Evolutionary conservation across 805 yeast genomes (phyloP).

Genomic region (Kodamaea kakaduensis): DNA sequence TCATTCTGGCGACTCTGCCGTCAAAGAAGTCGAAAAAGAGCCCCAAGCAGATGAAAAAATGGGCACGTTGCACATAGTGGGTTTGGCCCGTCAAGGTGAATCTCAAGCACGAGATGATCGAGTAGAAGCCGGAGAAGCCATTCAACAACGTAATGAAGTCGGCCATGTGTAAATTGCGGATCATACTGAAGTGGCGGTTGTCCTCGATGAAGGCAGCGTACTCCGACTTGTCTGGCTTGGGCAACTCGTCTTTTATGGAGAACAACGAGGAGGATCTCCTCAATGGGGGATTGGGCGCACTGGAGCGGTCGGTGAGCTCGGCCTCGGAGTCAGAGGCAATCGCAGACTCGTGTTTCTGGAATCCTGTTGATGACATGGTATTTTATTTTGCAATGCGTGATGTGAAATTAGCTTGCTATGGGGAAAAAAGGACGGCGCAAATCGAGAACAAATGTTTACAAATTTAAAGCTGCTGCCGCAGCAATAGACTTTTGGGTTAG

Average conservation of each 20-base stretch:
- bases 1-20: conserved; percentile 93
- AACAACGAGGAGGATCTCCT: conserved; percentile 53
- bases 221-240: conserved; percentile 74
- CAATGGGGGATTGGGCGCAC: conserved; percentile 27
- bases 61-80: conserved; percentile 81
- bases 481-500: neutral
- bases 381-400: too few species aligned
- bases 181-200: conserved; percentile 77
- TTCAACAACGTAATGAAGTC: conserved; percentile 93
- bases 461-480: too few species aligned
- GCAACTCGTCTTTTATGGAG: conserved; percentile 50
- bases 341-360: conserved; percentile 31
- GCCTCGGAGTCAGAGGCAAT: conserved; percentile 35
- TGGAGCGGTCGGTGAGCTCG: conserved; percentile 21
- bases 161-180: conserved; percentile 88
- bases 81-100: conserved; percentile 67
- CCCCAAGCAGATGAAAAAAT: conserved; percentile 84
- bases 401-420: too few species aligned
- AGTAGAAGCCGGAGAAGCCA: conserved; percentile 90
- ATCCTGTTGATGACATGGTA: conserved; percentile 23
- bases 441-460: too few species aligned
- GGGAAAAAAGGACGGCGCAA: too few species aligned
- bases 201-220: conserved; percentile 78
- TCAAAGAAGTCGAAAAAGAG: conserved; percentile 94
- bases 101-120: conserved; percentile 80